Evolutionary conservation across 1,284 basidiomycete genomes (phyloP), one percentile per base, ranked within the genome.

Genomic region (Ganoderma multipileum): DNA sequence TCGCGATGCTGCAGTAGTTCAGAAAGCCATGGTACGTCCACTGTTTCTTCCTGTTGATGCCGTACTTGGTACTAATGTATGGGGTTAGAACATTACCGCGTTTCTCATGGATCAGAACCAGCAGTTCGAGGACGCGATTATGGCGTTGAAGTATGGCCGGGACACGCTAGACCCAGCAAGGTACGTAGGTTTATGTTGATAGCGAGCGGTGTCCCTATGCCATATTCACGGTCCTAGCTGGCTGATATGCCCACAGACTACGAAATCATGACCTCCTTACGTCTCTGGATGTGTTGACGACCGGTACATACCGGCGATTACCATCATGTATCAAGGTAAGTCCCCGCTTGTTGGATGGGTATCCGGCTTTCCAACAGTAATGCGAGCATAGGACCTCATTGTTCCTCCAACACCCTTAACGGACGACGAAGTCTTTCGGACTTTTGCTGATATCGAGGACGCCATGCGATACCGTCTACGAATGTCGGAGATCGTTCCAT

Each of bases 201-300:
- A 61, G 89, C 91, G 65, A 87, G 91, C 91, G 89, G 73, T 67
- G 77, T 71, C 36, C 26, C 44, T 62, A 12, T 41, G 28, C 50
- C 18, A 54, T 39, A 26, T 23, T 30, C 58, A 52, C 63, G 30
- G 12, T 23, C 30, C 23, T 30, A 12, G 59, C 61, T 33, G 2
- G 36, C n/a, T 57, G 52, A 55, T 26, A 42, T 39, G 39, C 52
- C n/a, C 26, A 16, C 70, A 94, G 95, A 77, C 86, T 95, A 28
- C 88, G 95, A 65, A 97, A 96, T 77, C 94, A 95, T 72, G 96
- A 97, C 78, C 83, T 97, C n/a, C 83, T 95, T 14, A 95, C 95
- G 0, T 95, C 95, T 23, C 82, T 97, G 62, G 93, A 95, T 73
- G 93, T 97, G 61, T 84, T 97, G 28, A 92, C 92, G 1, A 91